Percentiles rank a stretch among this genome's conserved stretches.
phyloP scores from a whole-genome alignment of 2,329 filamentous ascomycete genomes.

The Chaetomium olivaceum region DNA sequence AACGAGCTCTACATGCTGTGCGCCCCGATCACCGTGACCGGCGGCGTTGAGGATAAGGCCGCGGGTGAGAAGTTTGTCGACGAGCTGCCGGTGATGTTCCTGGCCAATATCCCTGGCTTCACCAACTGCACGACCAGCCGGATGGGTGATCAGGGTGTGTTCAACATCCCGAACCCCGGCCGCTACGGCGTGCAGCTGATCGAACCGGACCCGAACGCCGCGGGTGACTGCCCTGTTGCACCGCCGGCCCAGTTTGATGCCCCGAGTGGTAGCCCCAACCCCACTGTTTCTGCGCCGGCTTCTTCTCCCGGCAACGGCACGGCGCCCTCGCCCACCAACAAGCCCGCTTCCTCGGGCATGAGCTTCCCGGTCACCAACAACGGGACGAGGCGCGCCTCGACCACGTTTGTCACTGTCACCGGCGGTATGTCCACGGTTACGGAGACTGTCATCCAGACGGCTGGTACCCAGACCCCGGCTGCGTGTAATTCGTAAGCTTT shows the following conservation, averaged over 20 bases:
- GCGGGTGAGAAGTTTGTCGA: neutral
- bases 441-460: neutral
- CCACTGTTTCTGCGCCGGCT: no score
- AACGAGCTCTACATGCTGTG: conserved; percentile 1
- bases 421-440: neutral
- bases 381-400: neutral
- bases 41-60: neutral
- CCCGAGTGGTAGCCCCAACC: neutral
- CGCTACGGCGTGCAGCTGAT: conserved; percentile 1
- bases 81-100: neutral
- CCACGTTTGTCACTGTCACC: neutral
- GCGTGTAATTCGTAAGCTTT: neutral
- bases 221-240: neutral
- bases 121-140: neutral
- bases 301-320: no score
- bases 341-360: neutral
- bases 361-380: neutral
- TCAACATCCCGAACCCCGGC: neutral
- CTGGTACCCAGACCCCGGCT: neutral
- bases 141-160: neutral
- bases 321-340: neutral
- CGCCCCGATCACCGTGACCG: neutral
- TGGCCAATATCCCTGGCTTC: neutral
- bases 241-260: neutral
- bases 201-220: neutral